Conservation (phyloP, 306 rosid species). For the Prunus padus region DNA sequence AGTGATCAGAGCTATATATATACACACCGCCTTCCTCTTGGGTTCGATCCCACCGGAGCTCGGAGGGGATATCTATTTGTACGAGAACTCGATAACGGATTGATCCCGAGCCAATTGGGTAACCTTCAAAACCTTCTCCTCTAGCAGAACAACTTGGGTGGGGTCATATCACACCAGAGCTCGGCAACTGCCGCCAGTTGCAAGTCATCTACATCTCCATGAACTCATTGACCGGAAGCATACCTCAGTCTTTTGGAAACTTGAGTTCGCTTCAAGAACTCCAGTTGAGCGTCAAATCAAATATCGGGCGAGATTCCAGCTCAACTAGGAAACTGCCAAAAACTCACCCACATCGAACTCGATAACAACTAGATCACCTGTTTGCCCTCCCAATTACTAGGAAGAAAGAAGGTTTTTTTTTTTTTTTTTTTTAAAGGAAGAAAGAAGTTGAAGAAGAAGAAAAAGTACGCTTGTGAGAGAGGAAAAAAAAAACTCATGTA, state of each 20-base stretch:
- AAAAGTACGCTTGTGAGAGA: too few relatives aligned
- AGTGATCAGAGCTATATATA: too few relatives aligned
- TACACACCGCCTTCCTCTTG: slow-evolving; percentile 71
- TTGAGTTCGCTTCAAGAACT: slow-evolving; percentile 61
- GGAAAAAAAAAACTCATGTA: too few relatives aligned
- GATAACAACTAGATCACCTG: slow-evolving; percentile 71
- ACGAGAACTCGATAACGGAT: slow-evolving; percentile 69
- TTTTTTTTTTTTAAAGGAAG: too few relatives aligned
- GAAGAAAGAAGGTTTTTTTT: too few relatives aligned
- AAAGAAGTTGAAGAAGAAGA: too few relatives aligned
- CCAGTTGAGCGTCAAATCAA: slow-evolving; percentile 65
- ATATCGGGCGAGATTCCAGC: slow-evolving; percentile 80
- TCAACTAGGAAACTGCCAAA: slow-evolving; percentile 58
- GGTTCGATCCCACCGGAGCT: slow-evolving; percentile 75
- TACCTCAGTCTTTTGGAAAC: slow-evolving; percentile 63
- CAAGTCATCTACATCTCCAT: slow-evolving; percentile 62
- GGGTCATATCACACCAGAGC: slow-evolving; percentile 71
- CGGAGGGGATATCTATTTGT: slow-evolving; percentile 68
- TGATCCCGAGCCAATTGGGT: slow-evolving; percentile 66
- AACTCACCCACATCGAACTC: slow-evolving; percentile 59
- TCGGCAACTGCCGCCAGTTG: slow-evolving; percentile 58
- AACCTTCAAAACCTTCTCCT: slow-evolving; percentile 60
- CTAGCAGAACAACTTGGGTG: slow-evolving; percentile 85
- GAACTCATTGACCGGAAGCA: slow-evolving; percentile 70
- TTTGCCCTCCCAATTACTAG: too few relatives aligned